A percentile compares a stretch with the other conserved stretches of the same genome.
Evolutionary conservation across 2,329 filamentous ascomycete genomes (phyloP).

Genomic region (Diplocarpon mali): DNA sequence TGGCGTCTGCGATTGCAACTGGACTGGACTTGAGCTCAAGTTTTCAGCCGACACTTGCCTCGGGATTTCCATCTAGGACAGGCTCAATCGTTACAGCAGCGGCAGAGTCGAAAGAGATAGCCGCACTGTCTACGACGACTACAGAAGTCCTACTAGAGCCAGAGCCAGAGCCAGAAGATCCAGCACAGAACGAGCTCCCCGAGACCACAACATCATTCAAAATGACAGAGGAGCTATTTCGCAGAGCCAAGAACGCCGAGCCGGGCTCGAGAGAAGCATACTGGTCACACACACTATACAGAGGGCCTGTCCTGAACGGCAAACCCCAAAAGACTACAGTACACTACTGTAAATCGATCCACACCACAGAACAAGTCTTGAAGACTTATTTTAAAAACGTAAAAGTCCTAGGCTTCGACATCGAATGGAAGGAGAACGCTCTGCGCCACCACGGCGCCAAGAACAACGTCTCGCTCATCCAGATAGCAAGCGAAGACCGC

Average conservation of each 20-base stretch:
- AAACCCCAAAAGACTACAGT: conserved; percentile 41
- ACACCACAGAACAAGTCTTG: conserved; percentile 55
- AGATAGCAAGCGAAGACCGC: conserved; percentile 65
- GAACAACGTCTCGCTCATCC: conserved; percentile 68
- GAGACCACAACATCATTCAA: conserved; percentile 34
- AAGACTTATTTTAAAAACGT: conserved; percentile 56
- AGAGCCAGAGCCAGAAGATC: conserved; percentile 11
- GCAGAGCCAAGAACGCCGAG: conserved; percentile 36
- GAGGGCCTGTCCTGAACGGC: conserved; percentile 36
- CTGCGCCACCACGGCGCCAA: conserved; percentile 39
- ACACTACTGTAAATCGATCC: conserved; percentile 63
- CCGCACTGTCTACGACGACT: too few species aligned
- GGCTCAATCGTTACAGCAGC: not conserved
- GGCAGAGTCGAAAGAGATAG: not conserved
- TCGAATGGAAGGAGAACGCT: conserved; percentile 64
- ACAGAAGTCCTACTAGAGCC: not conserved
- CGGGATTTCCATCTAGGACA: too few species aligned
- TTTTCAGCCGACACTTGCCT: too few species aligned
- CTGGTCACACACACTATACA: conserved; percentile 62
- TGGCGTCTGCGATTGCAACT: conserved; percentile 8
- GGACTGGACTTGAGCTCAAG: not conserved
- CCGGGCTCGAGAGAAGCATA: conserved; percentile 39
- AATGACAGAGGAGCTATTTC: conserved; percentile 36
- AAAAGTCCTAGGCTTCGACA: conserved; percentile 71
- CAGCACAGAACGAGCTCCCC: conserved; percentile 27